Conservation (phyloP, 305 asterid species). For the Rubia balearica region DNA sequence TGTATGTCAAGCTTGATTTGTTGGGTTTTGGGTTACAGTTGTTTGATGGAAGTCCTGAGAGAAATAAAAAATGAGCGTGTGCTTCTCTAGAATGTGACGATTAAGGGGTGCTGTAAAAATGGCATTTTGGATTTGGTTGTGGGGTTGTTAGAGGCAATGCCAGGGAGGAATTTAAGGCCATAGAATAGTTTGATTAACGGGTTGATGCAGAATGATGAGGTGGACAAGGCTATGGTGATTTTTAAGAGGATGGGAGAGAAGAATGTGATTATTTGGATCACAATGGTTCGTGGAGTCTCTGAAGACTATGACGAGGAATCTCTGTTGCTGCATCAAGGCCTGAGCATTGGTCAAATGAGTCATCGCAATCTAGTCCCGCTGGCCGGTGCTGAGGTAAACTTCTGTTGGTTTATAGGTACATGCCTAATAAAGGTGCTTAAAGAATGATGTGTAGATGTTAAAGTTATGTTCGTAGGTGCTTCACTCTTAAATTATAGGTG, state of each 20-base stretch:
- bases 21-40: slow-evolving; percentile 23
- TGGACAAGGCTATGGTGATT: slow-evolving; percentile 24
- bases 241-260: slow-evolving; percentile 29
- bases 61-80: slow-evolving; percentile 26
- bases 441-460: too few species aligned
- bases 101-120: slow-evolving; percentile 33
- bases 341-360: too few species aligned
- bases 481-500: too few species aligned
- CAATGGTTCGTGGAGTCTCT: slow-evolving; percentile 32
- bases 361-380: too few species aligned
- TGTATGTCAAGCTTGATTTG: slow-evolving; percentile 30
- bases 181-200: slow-evolving; percentile 35
- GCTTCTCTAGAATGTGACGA: slow-evolving; percentile 30
- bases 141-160: slow-evolving; percentile 35
- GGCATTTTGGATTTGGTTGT: slow-evolving; percentile 29
- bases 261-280: slow-evolving; percentile 40
- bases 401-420: too few species aligned
- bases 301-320: too few species aligned
- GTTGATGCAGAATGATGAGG: slow-evolving; percentile 31
- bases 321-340: too few species aligned
- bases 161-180: slow-evolving; percentile 25
- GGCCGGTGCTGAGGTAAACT: too few species aligned
- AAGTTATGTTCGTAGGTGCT: too few species aligned
- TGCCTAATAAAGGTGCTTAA: too few species aligned
- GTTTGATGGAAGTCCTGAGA: slow-evolving; percentile 37